Evolutionary conservation across 208 protist genomes (phyloP), one percentile per base, ranked within the genome.

Genomic region (Trypanosoma conorhini): DNA sequence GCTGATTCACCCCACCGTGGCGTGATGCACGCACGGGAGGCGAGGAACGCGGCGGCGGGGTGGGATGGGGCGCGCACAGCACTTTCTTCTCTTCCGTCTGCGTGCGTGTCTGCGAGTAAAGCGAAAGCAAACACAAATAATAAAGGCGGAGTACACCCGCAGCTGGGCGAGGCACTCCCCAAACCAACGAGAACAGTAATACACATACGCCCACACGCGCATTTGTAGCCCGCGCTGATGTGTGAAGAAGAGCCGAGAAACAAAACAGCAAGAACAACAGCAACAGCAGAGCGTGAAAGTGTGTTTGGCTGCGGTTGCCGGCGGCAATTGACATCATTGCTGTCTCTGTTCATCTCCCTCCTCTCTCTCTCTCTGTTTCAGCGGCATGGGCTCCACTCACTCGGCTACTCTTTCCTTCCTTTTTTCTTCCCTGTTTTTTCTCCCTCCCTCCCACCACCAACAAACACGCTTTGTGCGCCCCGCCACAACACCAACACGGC

Each of bases 1-100:
- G 19, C 66, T 92, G 24, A 72, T 89, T 28, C 67, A 17, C 40
- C 15, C 50, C 19, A 3, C 17, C 13, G 51, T 54, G 57, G 40
- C 31, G 9, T 52, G 15, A 31, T 19, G 50, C 15, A 22, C 42
- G 3, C 15, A 15, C 52, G 26, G 8, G 42, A 51, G 24, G 31
- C 8, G 5, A 42, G 38, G n/a, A n/a, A 42, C 38, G 12, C 38
- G 38, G 38, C 38, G 12, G 38, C 5, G 38, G 12, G 5, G 38
- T 12, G n/a, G n/a, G n/a, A n/a, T n/a, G n/a, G n/a, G n/a, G n/a
- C n/a, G n/a, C n/a, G n/a, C n/a, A n/a, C n/a, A n/a, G n/a, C n/a
- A n/a, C 38, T 52, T 66, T 31, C n/a, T 38, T 66, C 56, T 52
- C 28, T 56, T 44, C 21, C 30, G 42, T 58, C 8, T 55, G 12